These are phyloP conservation scores for Persicaria tinctoria DNA, from an alignment of 148 eudicot genomes.

Conservation along the genomic window DNA sequence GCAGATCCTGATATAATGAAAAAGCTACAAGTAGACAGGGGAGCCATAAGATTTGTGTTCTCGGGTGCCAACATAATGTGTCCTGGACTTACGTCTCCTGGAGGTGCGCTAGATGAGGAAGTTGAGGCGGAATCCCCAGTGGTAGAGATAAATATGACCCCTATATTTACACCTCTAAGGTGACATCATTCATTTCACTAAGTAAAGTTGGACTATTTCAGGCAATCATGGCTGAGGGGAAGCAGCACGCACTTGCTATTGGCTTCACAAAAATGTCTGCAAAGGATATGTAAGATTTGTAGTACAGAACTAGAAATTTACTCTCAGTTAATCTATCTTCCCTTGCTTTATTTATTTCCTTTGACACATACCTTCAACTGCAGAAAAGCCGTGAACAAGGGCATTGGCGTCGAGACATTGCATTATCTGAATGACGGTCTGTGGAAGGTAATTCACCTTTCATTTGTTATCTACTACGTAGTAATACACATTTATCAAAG, in stretches of 20 bases:
- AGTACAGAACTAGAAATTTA: neutral
- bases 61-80: constrained; percentile 99
- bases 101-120: constrained; percentile 87
- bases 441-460: constrained; percentile 69
- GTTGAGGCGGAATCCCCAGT: constrained; percentile 86
- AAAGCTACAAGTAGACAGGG: constrained; percentile 91
- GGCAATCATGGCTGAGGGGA: constrained; percentile 99
- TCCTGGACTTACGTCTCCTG: constrained; percentile 99
- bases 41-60: constrained; percentile 88
- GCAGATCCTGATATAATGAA: constrained; percentile 95
- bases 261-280: constrained; percentile 99
- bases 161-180: neutral
- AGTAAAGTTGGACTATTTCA: constrained; percentile 14
- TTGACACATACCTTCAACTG: constrained; percentile 20
- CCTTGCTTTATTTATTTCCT: neutral
- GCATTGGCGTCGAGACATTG: constrained; percentile 93
- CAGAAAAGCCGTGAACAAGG: constrained; percentile 89
- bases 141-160: constrained; percentile 29
- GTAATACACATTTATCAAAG: neutral
- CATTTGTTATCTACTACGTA: neutral
- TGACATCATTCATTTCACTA: neutral
- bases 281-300: constrained; percentile 76
- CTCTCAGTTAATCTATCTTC: neutral
- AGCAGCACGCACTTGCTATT: constrained; percentile 98
- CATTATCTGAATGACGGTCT: constrained; percentile 98